A percentile compares a stretch with the other conserved stretches of the same genome.
Evolutionary conservation across 805 yeast genomes (phyloP).

Genomic region (Zygoascus tannicola): DNA sequence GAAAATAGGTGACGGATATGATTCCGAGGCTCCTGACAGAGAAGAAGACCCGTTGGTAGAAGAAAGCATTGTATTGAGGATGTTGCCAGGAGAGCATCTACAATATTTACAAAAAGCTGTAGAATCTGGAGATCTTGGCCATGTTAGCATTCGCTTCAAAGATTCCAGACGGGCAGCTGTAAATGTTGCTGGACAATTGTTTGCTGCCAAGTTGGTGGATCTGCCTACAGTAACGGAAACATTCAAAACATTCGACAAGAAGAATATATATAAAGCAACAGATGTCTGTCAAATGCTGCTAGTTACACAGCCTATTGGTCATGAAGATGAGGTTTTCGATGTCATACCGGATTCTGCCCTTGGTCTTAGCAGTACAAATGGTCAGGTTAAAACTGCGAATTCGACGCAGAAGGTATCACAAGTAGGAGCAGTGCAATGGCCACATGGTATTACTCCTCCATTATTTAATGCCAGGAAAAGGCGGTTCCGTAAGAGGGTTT

Average conservation of each 20-base stretch:
- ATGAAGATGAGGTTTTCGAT: conserved; percentile 35
- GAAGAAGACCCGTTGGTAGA: conserved; percentile 93
- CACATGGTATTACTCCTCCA: conserved; percentile 83
- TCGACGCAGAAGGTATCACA: neutral
- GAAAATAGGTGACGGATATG: conserved; percentile 91
- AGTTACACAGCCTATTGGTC: conserved; percentile 49
- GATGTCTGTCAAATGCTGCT: conserved; percentile 81
- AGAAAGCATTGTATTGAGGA: conserved; percentile 72
- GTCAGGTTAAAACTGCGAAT: neutral
- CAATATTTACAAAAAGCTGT: conserved; percentile 69
- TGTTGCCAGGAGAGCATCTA: conserved; percentile 53
- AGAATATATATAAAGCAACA: conserved; percentile 76
- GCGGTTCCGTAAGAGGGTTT: conserved; percentile 61
- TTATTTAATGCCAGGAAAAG: conserved; percentile 59
- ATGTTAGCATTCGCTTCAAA: conserved; percentile 70
- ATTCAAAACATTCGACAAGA: conserved; percentile 80
- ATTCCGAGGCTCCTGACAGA: conserved; percentile 89
- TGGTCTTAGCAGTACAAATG: neutral
- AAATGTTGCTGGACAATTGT: conserved; percentile 55
- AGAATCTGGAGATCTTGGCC: conserved; percentile 55
- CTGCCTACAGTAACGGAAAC: conserved; percentile 82
- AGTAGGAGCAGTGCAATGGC: conserved; percentile 30
- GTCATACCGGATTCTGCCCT: conserved; percentile 6
- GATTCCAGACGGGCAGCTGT: conserved; percentile 74
- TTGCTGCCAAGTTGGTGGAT: conserved; percentile 80